A percentile compares a stretch with the other conserved stretches of the same genome.
Conservation (phyloP, 352 stramenopile genomes). For the Globisporangium polare region DNA sequence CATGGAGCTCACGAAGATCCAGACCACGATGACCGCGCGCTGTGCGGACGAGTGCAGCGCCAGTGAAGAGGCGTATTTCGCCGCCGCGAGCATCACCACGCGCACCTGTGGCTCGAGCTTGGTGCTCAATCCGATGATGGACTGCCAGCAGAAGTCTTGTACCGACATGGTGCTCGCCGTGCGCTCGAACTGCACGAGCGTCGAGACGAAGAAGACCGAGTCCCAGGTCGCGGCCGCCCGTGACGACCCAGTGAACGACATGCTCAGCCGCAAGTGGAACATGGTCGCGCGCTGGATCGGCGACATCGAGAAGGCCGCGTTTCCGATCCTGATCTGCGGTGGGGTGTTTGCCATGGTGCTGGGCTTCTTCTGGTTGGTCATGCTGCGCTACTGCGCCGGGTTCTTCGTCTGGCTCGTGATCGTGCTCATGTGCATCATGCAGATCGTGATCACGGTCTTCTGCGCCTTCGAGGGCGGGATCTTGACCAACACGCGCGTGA, state of each 20-base stretch:
- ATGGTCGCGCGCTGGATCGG: constrained; percentile 72
- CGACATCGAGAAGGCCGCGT: constrained; percentile 71
- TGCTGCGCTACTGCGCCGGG: constrained; percentile 71
- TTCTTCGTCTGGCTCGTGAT: constrained; percentile 82
- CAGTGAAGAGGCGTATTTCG: constrained; percentile 34
- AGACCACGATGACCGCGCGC: constrained; percentile 35
- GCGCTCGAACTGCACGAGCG: constrained; percentile 45
- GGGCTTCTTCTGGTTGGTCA: constrained; percentile 69
- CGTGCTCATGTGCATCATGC: constrained; percentile 55
- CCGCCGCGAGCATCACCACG: constrained; percentile 18
- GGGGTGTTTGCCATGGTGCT: constrained; percentile 60
- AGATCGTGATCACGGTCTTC: constrained; percentile 70
- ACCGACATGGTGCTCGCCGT: constrained; percentile 32
- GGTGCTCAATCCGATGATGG: constrained; percentile 43
- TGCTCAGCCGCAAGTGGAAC: constrained; percentile 64
- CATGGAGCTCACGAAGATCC: constrained; percentile 56
- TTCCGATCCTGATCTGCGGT: constrained; percentile 76
- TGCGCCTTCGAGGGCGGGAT: constrained; percentile 71
- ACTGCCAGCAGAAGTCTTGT: constrained; percentile 51
- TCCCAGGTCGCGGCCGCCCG: constrained; percentile 35
- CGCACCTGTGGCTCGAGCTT: constrained; percentile 35
- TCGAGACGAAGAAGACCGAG: constrained; percentile 44
- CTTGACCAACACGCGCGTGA: constrained; percentile 42
- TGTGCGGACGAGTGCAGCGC: constrained; percentile 64
- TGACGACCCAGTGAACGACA: constrained; percentile 46